These are phyloP conservation scores for Daldinia bambusicola DNA, from an alignment of 495 filamentous ascomycete genomes.

Conservation along the genomic window DNA sequence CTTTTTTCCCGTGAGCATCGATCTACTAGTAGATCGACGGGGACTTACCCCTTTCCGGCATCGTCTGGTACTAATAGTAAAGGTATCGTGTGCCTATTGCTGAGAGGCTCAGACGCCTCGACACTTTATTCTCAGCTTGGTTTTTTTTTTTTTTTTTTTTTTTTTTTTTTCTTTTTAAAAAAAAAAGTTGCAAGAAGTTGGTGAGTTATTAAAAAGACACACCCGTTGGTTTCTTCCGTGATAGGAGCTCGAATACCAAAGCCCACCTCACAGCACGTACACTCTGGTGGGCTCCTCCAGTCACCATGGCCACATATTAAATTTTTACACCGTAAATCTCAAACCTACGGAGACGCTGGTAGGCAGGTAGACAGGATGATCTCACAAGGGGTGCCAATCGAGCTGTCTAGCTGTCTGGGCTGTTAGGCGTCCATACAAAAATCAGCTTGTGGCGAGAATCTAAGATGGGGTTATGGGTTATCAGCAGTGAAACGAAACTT, in stretches of 20 bases:
- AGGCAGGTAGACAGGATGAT: constrained; percentile 9
- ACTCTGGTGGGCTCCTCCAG: not conserved
- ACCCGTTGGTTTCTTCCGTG: not conserved
- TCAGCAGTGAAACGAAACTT: not conserved
- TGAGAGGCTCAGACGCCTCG: constrained; percentile 14
- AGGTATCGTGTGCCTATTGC: not conserved
- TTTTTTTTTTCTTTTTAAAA: no score
- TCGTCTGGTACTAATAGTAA: constrained; percentile 5
- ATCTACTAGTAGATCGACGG: constrained; percentile 34
- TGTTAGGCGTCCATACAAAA: constrained; percentile 2
- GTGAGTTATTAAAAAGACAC: not conserved
- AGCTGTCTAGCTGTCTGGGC: not conserved
- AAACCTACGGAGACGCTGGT: constrained; percentile 10
- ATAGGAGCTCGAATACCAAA: not conserved
- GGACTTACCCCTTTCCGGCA: constrained; percentile 15
- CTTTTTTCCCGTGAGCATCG: constrained; percentile 12
- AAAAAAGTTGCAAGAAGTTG: constrained; percentile 4
- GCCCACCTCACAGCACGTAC: not conserved
- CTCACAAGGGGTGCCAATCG: constrained; percentile 16
- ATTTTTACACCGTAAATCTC: constrained; percentile 16
- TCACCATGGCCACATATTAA: not conserved
- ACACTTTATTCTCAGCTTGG: constrained; percentile 15
- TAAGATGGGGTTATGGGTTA: constrained; percentile 6
- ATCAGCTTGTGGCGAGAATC: constrained; percentile 37
- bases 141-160: no score